Base-by-base conservation (phyloP, 1,139 yeast species). In the Hansenula lynferdii region DNA sequence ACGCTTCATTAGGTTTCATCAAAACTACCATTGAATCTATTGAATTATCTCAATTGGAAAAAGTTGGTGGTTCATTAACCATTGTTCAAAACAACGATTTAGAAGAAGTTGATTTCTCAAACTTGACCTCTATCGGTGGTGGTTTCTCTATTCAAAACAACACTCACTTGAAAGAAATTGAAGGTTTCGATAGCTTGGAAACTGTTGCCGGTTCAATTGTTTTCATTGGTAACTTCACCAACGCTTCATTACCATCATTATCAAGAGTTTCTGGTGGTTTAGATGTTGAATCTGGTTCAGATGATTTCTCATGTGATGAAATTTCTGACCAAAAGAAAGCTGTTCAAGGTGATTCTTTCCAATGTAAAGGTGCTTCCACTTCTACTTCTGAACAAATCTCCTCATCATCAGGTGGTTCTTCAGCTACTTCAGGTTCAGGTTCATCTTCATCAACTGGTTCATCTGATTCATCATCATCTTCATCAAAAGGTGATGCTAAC, bases 251-350 rank as follows among this genome's bases (percentile, higher is more conserved):
- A 63, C 77, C 80, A 51, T 59, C 76, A 31, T 77, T 92, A 63
- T 70, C 67, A 54, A 76, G 82, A 57, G 95, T 92, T 59, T 76
- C 78, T 64, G 98, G 98, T 76, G 96, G 96, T 64, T 94, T 90
- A 69, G 69, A 70, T 59, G 73, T 92, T 61, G 82, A 82, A 62
- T 76, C 96, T 44, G n/a, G n/a, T n/a, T 60, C 65, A 44, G 70
- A 77, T 50, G 80, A 81, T 57, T 80, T 87, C 68, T 77, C 86
- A 69, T 92, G 97, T 77, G 65, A 72, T 49, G 71, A 76, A 44
- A 87, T 87, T 75, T 76, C 82, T 66, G 61, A 64, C 69, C 66
- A 68, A 58, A 72, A 75, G 54, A 92, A 94, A 67, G 85, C 76
- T 61, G 77, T 90, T 63, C 86, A 80, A 70, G 97, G 97, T 77